phyloP scores from a whole-genome alignment of 1,284 basidiomycete species.

The Heterobasidion occidentale region DNA sequence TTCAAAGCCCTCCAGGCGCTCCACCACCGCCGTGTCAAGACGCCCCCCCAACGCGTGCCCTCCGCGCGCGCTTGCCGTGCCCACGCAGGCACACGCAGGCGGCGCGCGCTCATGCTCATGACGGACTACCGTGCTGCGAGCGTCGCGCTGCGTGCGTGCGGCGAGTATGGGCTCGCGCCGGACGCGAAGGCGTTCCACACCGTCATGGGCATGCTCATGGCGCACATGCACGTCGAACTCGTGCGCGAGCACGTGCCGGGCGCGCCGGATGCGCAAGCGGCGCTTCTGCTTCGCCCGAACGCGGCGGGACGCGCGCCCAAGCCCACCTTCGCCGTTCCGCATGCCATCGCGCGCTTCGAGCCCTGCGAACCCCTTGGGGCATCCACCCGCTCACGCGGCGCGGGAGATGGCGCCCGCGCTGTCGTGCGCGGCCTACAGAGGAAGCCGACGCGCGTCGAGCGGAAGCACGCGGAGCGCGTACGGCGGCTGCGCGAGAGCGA shows the following conservation, averaged over 20 bases:
- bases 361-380: slow-evolving; percentile 4
- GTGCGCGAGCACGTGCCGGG: background rate
- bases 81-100: background rate
- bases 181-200: slow-evolving; percentile 32
- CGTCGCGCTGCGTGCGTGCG: slow-evolving; percentile 28
- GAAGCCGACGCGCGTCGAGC: background rate
- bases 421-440: background rate
- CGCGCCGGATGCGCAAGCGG: background rate
- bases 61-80: slow-evolving; percentile 11
- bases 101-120: slow-evolving; percentile 26
- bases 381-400: slow-evolving; percentile 16
- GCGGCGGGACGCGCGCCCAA: too few relatives aligned
- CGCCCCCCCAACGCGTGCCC: slow-evolving; percentile 18
- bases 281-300: too few relatives aligned
- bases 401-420: slow-evolving; percentile 7
- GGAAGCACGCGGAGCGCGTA: background rate
- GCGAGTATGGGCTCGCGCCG: slow-evolving; percentile 20
- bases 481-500: background rate
- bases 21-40: slow-evolving; percentile 15
- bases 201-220: slow-evolving; percentile 21
- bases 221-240: slow-evolving; percentile 13
- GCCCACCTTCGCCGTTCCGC: background rate
- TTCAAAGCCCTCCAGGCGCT: slow-evolving; percentile 29
- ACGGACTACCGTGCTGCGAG: slow-evolving; percentile 40
- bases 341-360: slow-evolving; percentile 10